Conservation (phyloP, 805 yeast species). For the Candida argentea region DNA sequence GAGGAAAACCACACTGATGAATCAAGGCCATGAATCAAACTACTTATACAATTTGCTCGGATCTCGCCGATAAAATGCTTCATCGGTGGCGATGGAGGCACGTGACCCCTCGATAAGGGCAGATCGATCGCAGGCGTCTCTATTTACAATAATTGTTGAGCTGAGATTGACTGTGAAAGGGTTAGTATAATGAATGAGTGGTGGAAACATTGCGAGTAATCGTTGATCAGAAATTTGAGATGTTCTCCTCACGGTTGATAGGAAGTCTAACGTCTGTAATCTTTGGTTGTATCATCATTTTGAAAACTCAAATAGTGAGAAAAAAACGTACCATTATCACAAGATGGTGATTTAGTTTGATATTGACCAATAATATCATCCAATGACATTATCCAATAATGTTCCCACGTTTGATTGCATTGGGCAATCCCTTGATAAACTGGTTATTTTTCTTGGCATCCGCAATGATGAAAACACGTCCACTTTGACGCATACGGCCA, state of each 20-base stretch:
- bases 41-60: too few species aligned
- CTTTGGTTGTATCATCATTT: slow-evolving; percentile 25
- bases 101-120: too few species aligned
- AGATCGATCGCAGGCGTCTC: too few species aligned
- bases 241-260: slow-evolving; percentile 22
- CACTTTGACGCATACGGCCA: slow-evolving; percentile 83
- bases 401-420: slow-evolving; percentile 46
- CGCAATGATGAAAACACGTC: slow-evolving; percentile 75
- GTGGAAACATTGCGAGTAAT: too few species aligned
- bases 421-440: slow-evolving; percentile 77
- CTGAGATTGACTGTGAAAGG: too few species aligned
- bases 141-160: too few species aligned
- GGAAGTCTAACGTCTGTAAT: slow-evolving; percentile 35
- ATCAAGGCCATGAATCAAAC: too few species aligned
- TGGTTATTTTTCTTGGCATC: slow-evolving; percentile 58
- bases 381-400: slow-evolving; percentile 16
- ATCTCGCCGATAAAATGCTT: too few species aligned
- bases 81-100: too few species aligned
- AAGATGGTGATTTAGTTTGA: too few species aligned
- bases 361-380: slow-evolving; percentile 1
- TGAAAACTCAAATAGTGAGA: background rate
- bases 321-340: background rate
- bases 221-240: slow-evolving; percentile 20
- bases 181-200: too few species aligned
- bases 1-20: too few species aligned